Percentiles rank a stretch among this genome's conserved stretches.
These are phyloP conservation scores for Cladosporium colombiae DNA, from an alignment of 2,329 filamentous ascomycete genomes.

Conservation along the genomic window DNA sequence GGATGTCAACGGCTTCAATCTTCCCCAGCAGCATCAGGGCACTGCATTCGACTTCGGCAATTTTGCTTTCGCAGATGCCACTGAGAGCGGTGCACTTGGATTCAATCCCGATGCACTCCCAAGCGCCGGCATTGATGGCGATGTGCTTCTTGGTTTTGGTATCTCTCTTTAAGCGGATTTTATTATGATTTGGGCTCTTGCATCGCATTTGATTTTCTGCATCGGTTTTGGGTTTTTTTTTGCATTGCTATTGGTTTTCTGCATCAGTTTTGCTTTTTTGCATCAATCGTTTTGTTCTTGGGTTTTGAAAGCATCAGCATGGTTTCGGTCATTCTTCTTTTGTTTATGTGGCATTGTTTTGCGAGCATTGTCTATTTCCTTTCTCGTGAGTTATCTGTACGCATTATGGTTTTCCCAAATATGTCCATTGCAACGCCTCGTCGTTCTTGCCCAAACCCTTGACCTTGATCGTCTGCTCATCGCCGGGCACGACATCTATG, in stretches of 20 bases:
- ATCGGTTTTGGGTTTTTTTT: neutral
- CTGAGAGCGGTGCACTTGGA: neutral
- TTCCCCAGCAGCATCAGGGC: neutral
- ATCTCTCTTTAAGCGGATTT: neutral
- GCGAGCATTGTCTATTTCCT: neutral
- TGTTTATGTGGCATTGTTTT: neutral
- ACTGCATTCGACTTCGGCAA: neutral
- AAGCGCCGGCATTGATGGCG: neutral
- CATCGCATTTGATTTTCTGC: neutral
- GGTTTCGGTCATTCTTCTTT: neutral
- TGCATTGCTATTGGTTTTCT: neutral
- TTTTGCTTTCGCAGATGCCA: neutral
- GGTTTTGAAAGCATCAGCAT: neutral
- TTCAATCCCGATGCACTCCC: neutral
- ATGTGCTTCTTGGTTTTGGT: neutral
- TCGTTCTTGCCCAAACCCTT: conserved; percentile 44
- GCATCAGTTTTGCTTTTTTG: neutral
- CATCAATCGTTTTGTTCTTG: neutral
- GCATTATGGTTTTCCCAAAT: conserved; percentile 41
- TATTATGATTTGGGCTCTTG: neutral
- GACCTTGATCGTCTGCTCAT: conserved; percentile 53
- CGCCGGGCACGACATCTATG: conserved; percentile 60
- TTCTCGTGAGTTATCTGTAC: neutral
- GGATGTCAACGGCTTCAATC: neutral
- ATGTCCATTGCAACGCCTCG: conserved; percentile 46